These are phyloP conservation scores for Picochlorum sp. DNA, from an alignment of 139 green algal genomes.

Conservation along the genomic window DNA sequence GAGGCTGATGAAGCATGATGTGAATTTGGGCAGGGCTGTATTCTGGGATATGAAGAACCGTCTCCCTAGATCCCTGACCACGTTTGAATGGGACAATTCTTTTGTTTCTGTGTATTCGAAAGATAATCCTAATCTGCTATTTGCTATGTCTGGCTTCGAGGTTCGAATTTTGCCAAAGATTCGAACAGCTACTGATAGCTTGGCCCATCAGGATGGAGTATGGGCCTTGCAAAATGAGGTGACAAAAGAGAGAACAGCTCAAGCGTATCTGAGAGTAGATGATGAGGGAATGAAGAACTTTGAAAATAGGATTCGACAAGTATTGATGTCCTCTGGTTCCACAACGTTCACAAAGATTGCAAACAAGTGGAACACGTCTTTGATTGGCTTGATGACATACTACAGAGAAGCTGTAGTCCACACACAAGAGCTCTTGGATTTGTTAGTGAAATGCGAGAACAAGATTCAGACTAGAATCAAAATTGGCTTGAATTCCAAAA, in stretches of 20 bases:
- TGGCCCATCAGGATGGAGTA: constrained; percentile 91
- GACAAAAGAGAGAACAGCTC: constrained; percentile 82
- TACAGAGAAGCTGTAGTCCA: constrained; percentile 89
- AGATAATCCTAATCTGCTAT: constrained; percentile 99
- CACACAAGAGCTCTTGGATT: constrained; percentile 97
- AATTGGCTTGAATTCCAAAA: constrained; percentile 99
- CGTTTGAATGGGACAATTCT: constrained; percentile 95
- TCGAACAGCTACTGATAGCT: constrained; percentile 79
- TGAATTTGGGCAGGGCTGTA: constrained; percentile 95
- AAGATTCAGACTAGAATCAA: constrained; percentile 99
- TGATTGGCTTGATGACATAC: constrained; percentile 98
- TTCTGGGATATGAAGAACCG: constrained; percentile 95
- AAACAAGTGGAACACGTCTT: constrained; percentile 98
- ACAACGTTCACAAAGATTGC: constrained; percentile 99
- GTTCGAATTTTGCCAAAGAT: constrained; percentile 94
- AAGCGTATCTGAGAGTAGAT: constrained; percentile 93
- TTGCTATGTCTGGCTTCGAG: constrained; percentile 97
- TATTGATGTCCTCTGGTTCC: constrained; percentile 93
- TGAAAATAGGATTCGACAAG: constrained; percentile 91
- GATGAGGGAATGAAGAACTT: constrained; percentile 96
- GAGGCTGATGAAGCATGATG: constrained; percentile 99
- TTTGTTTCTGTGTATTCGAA: constrained; percentile 92
- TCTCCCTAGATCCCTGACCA: constrained; percentile 84
- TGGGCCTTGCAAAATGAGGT: constrained; percentile 96
- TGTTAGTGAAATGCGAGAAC: constrained; percentile 99